A percentile compares a stretch with the other conserved stretches of the same genome.
Conservation (phyloP, 2,329 filamentous ascomycete species). For the Dactylonectria estremocensis region DNA sequence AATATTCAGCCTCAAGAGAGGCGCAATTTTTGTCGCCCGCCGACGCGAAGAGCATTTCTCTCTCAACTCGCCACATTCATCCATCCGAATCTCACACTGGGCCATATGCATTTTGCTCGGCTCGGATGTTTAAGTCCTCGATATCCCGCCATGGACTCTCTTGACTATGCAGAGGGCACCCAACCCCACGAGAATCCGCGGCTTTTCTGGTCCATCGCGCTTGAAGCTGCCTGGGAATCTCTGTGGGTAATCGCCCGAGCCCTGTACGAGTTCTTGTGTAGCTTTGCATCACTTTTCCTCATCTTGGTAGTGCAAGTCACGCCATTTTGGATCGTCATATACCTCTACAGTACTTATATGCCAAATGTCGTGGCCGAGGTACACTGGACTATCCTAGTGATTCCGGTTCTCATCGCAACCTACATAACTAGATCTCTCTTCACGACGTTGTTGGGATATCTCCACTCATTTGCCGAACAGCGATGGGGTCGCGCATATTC, state of each 20-base stretch:
- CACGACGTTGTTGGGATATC: background rate
- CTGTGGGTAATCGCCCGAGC: background rate
- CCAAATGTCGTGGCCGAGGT: background rate
- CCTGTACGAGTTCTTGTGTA: background rate
- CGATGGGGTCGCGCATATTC: conserved; percentile 25
- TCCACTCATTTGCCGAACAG: conserved; percentile 13
- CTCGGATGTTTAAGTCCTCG: background rate
- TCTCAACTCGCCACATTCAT: background rate
- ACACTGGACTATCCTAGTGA: background rate
- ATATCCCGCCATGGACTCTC: conserved; percentile 3
- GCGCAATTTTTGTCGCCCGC: no score
- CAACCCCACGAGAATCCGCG: conserved; percentile 1
- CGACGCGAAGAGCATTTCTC: background rate
- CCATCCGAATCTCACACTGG: background rate
- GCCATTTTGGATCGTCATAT: conserved; percentile 5
- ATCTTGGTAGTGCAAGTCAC: background rate
- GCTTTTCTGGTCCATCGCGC: conserved; percentile 13
- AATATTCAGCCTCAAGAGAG: no score
- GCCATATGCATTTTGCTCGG: background rate
- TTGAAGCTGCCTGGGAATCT: conserved; percentile 16
- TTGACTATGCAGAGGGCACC: conserved; percentile 1
- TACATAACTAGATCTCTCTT: conserved; percentile 16
- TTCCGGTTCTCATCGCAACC: background rate
- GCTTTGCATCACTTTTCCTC: background rate
- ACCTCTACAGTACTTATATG: background rate